Conservation (phyloP, 371 early-diverging fungal species). For the Rhizopus arrhizus region DNA sequence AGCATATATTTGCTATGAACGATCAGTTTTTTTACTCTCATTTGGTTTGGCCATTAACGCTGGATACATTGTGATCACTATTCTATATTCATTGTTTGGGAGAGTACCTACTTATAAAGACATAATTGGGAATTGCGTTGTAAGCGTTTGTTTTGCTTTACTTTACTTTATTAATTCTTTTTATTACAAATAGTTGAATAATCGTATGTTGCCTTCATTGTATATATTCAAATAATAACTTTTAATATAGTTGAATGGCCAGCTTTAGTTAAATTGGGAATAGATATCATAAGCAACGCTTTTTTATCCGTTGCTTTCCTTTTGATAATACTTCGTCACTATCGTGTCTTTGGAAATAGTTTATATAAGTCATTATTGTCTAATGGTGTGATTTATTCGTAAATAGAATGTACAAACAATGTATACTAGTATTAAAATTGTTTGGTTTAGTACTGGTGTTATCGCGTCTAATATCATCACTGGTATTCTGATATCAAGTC, state of each 20-base stretch:
- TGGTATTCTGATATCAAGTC: constrained; percentile 40
- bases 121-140: constrained; percentile 42
- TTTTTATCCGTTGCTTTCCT: constrained; percentile 47
- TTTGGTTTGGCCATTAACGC: constrained; percentile 41
- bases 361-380: constrained; percentile 41
- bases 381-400: constrained; percentile 47
- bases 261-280: constrained; percentile 45
- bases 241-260: constrained; percentile 47
- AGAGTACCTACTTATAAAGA: constrained; percentile 38
- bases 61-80: constrained; percentile 44
- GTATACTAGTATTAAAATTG: background rate
- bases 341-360: constrained; percentile 39
- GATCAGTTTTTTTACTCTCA: constrained; percentile 33
- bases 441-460: constrained; percentile 38
- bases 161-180: background rate
- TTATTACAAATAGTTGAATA: constrained; percentile 28
- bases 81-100: constrained; percentile 38
- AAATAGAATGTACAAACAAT: constrained; percentile 10
- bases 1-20: constrained; percentile 49
- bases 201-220: constrained; percentile 27
- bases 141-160: constrained; percentile 15
- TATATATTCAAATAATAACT: too few species aligned
- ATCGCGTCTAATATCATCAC: constrained; percentile 42
- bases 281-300: constrained; percentile 45
- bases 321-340: constrained; percentile 41